Evolutionary conservation across 148 eudicot genomes (phyloP).

Genomic region (Silene latifolia): DNA sequence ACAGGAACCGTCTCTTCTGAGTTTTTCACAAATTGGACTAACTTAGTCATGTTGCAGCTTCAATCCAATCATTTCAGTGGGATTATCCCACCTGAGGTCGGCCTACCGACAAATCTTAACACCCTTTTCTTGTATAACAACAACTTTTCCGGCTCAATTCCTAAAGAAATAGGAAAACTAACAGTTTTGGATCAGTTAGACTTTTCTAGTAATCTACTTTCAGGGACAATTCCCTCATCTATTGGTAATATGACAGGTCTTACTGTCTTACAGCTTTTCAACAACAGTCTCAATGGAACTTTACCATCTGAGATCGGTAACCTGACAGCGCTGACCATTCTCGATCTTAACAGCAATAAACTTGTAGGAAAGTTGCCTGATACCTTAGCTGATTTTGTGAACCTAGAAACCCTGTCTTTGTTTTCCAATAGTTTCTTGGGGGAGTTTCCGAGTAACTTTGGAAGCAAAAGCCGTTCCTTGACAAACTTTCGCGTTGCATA

Average conservation of each 20-base stretch:
- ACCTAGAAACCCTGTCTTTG: constrained; percentile 19
- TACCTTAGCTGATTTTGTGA: constrained; percentile 19
- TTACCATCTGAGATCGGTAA: constrained; percentile 31
- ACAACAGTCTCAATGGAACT: constrained; percentile 26
- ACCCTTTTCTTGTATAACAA: constrained; percentile 45
- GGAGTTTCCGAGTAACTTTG: constrained; percentile 28
- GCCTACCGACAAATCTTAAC: constrained; percentile 40
- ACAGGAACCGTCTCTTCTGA: constrained; percentile 49
- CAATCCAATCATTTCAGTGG: constrained; percentile 53
- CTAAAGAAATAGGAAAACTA: constrained; percentile 45
- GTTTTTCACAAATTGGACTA: constrained; percentile 54
- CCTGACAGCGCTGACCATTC: constrained; percentile 17
- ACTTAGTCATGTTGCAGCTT: constrained; percentile 48
- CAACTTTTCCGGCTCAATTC: constrained; percentile 46
- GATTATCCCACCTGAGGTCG: constrained; percentile 40
- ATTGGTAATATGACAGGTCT: constrained; percentile 38
- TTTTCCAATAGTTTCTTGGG: constrained; percentile 26
- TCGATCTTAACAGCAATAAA: constrained; percentile 24
- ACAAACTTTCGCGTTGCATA: constrained; percentile 17
- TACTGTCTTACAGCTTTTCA: constrained; percentile 17
- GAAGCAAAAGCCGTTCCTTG: constrained; percentile 16
- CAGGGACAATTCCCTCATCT: constrained; percentile 52
- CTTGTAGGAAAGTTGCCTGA: constrained; percentile 31
- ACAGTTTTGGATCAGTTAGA: constrained; percentile 30
- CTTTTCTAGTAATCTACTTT: constrained; percentile 43